A percentile compares a stretch with the other conserved stretches of the same genome.
Evolutionary conservation across 2,329 filamentous ascomycete genomes (phyloP).

Genomic region (Fonsecaea multimorphosa): DNA sequence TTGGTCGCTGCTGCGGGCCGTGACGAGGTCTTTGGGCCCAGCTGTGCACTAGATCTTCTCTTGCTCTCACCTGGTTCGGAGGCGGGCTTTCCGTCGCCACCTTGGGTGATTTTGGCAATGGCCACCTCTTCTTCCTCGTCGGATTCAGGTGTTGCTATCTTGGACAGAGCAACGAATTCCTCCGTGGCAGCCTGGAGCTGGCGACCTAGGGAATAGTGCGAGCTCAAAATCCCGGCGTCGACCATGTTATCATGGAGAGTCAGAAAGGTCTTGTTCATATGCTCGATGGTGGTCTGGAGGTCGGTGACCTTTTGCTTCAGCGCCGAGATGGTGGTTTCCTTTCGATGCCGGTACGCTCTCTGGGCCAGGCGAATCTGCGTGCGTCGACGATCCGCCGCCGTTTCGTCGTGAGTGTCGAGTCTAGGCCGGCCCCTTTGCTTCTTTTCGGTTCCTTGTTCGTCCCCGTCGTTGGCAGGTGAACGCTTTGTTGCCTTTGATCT

Average conservation of each 20-base stretch:
- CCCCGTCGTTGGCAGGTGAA: constrained; percentile 20
- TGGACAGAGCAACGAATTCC: constrained; percentile 31
- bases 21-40: constrained; percentile 18
- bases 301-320: constrained; percentile 73
- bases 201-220: constrained; percentile 27
- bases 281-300: constrained; percentile 71
- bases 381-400: constrained; percentile 77
- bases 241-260: constrained; percentile 68
- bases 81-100: constrained; percentile 4
- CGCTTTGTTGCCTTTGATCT: constrained; percentile 29
- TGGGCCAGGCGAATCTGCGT: constrained; percentile 89
- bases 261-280: constrained; percentile 75
- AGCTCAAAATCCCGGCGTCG: constrained; percentile 34
- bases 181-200: constrained; percentile 33
- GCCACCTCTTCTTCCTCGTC: constrained; percentile 37
- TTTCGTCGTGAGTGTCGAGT: constrained; percentile 77
- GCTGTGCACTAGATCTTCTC: constrained; percentile 2
- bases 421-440: constrained; percentile 71
- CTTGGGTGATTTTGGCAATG: constrained; percentile 22
- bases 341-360: constrained; percentile 80
- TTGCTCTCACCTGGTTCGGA: constrained; percentile 20
- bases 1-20: background rate
- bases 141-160: constrained; percentile 27
- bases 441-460: constrained; percentile 30
- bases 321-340: constrained; percentile 78